Evolutionary conservation across 2,329 filamentous ascomycete species (phyloP).

Genomic region (Didymella exigua): DNA sequence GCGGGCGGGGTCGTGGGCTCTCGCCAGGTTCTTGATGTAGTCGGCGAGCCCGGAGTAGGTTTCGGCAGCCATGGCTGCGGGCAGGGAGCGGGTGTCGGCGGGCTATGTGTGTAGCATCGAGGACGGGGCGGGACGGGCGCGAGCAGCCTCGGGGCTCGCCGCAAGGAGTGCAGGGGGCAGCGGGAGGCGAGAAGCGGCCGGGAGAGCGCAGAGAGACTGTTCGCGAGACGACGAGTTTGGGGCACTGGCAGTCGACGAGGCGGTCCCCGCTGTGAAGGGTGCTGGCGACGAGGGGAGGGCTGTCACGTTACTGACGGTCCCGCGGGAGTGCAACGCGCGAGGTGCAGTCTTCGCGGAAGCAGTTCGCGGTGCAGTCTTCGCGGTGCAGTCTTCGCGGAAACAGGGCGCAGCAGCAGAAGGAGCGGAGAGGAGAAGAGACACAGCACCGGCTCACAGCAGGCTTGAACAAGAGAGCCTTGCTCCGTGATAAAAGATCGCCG

Average conservation of each 20-base stretch:
- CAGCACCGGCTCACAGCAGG: not conserved
- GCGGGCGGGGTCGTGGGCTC: constrained; percentile 52
- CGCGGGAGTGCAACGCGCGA: constrained; percentile 1
- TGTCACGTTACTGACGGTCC: too few relatives aligned
- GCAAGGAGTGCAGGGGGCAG: constrained; percentile 5
- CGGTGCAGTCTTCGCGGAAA: not conserved
- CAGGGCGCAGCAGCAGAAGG: not conserved
- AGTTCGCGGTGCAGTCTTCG: not conserved
- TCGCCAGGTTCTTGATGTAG: constrained; percentile 57
- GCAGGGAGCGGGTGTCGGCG: constrained; percentile 29
- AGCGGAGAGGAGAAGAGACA: not conserved
- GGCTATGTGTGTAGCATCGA: constrained; percentile 46
- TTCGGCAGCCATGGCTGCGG: constrained; percentile 43
- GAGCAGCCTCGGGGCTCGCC: constrained; percentile 20
- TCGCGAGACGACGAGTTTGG: constrained; percentile 10
- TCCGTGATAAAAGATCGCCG: constrained; percentile 15
- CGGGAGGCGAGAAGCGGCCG: constrained; percentile 1
- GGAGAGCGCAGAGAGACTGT: constrained; percentile 4
- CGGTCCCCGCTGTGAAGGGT: constrained; percentile 13
- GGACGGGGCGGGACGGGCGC: constrained; percentile 24
- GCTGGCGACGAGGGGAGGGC: constrained; percentile 15
- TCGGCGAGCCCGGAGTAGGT: constrained; percentile 46
- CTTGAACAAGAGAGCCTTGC: constrained; percentile 1
- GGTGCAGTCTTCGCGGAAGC: not conserved
- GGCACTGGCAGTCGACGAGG: constrained; percentile 21